Percentiles rank a stretch among this genome's conserved stretches.
Conservation (phyloP, 257 asterid species). For the Nicotiana benthamiana region DNA sequence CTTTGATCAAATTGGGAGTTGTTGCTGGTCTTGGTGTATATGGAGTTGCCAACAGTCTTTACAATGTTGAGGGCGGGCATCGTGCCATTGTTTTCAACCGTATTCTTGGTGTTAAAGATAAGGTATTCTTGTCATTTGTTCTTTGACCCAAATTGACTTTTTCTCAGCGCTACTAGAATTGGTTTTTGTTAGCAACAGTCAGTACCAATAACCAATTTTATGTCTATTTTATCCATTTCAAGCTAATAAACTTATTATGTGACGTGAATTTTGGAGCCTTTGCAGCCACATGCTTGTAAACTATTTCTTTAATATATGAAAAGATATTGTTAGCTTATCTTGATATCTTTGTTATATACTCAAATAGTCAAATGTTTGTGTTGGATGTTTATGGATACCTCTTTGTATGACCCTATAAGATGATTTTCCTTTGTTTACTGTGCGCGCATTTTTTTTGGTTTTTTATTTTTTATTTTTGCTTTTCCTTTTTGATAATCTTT, state of each 20-base stretch:
- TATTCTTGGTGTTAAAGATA: slow-evolving; percentile 56
- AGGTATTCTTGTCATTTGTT: slow-evolving; percentile 31
- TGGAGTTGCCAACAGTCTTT: slow-evolving; percentile 70
- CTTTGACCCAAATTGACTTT: background rate
- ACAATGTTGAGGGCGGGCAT: slow-evolving; percentile 93
- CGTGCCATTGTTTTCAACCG: slow-evolving; percentile 92
- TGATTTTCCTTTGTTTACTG: background rate
- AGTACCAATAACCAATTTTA: background rate
- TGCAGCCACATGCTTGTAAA: too few relatives aligned
- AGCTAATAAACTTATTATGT: background rate
- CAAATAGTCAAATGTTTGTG: background rate
- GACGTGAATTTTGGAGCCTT: background rate
- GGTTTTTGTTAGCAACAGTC: background rate
- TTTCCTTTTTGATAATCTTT: background rate
- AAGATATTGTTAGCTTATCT: background rate
- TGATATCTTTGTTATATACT: background rate
- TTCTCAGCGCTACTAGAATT: background rate
- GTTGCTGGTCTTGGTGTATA: slow-evolving; percentile 62
- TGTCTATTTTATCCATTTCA: background rate
- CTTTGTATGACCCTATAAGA: background rate
- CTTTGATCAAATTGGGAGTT: slow-evolving; percentile 48
- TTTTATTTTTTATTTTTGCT: background rate
- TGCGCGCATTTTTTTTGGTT: too few relatives aligned
- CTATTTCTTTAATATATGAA: background rate
- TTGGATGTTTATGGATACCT: background rate